Evolutionary conservation across 2,329 filamentous ascomycete genomes (phyloP).

Genomic region (Teratosphaeria pseudoeucalypti): DNA sequence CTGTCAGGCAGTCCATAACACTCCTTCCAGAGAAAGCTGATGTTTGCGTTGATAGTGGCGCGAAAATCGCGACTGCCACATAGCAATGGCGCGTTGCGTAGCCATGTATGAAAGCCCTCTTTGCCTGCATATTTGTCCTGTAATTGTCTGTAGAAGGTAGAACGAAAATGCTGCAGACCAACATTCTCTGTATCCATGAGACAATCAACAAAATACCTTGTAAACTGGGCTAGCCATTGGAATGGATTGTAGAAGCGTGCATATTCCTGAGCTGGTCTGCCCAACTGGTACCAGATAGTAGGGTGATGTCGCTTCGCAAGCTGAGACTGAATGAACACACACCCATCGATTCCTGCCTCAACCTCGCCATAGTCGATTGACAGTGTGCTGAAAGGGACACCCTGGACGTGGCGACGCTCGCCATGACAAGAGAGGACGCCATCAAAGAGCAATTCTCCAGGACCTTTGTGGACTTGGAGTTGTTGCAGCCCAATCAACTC

Average conservation of each 20-base stretch:
- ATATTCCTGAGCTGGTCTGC: conserved; percentile 50
- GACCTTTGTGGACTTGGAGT: conserved; percentile 31
- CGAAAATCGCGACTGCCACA: background rate
- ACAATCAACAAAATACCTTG: conserved; percentile 64
- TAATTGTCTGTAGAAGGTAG: conserved; percentile 35
- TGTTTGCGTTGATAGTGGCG: conserved; percentile 38
- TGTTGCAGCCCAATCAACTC: conserved; percentile 49
- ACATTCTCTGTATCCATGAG: conserved; percentile 34
- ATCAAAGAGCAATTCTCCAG: conserved; percentile 44
- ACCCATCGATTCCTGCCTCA: background rate
- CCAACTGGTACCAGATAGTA: conserved; percentile 54
- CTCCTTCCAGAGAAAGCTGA: conserved; percentile 57
- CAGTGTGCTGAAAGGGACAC: conserved; percentile 46
- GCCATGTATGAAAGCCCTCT: background rate
- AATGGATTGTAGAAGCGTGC: conserved; percentile 52
- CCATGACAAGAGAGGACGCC: conserved; percentile 44
- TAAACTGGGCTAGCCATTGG: conserved; percentile 59
- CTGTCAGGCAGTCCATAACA: conserved; percentile 35
- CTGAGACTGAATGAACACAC: conserved; percentile 54
- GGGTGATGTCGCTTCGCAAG: conserved; percentile 16
- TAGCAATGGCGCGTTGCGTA: background rate
- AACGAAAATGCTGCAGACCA: conserved; percentile 46
- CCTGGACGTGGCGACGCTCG: conserved; percentile 41
- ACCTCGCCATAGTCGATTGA: conserved; percentile 50
- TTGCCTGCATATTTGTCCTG: conserved; percentile 29